Evolutionary conservation across 1,284 basidiomycete genomes (phyloP), one percentile per base, ranked within the genome.

Genomic region (Cryptococcus sp.): DNA sequence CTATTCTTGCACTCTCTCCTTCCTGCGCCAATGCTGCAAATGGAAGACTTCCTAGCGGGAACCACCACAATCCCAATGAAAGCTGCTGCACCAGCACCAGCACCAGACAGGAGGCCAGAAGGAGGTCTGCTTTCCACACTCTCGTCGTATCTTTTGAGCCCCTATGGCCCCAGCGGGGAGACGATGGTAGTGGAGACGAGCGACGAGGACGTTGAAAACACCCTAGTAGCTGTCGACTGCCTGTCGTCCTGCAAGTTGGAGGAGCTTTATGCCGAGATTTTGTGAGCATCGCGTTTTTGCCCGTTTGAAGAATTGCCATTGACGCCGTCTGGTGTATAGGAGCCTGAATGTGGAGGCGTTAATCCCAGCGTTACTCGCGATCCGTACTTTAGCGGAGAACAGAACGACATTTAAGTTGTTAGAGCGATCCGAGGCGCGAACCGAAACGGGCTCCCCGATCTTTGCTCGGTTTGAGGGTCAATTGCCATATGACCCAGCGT

Each of bases 91-190:
- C 87, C 89, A 0, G 72, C 77, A 5, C 81, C 84, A n/a, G 83
- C 84, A 25, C 78, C 85, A 22, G 81, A 86, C 41, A 81, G 86
- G 17, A 81, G 91, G 66, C 84, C 84, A 47, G 93, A 97, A 61
- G 89, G 89, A 25, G 96, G 96, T 19, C 81, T 99, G 23, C 82
- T 99, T 22, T 98, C 93, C 23, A 88, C 96, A 0, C 79, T 99
- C 50, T 98, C 95, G 1, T 96, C 93, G 0, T 99, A 99, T 77
- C 83, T 99, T 59, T 87, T 99, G 81, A 96, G 94, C 16, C 96
- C 96, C 0, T 98, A 98, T 72, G 84, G 85, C 25, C 77, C 84
- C 22, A 86, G 84, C 66, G 81, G 83, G 7, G 90, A 93, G 25
- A 82, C 85, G 19, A 77, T 87, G 16, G 66, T 68, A 0, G 84